phyloP scores from a whole-genome alignment of 106 monocot genomes.

The Vanilla planifolia region DNA sequence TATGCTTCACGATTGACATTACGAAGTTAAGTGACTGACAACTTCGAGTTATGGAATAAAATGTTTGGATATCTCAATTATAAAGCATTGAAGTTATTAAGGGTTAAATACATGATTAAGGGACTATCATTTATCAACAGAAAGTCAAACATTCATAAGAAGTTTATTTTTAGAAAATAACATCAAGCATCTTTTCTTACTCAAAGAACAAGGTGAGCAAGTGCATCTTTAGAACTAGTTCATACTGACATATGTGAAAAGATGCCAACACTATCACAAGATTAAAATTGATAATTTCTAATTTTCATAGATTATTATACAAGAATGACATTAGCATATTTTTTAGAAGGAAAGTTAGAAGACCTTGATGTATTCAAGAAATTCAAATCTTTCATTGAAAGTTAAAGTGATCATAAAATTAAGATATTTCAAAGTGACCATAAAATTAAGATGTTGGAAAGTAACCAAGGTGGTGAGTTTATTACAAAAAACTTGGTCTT shows the following conservation, averaged over 20 bases:
- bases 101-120: too few species aligned
- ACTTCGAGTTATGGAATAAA: not conserved
- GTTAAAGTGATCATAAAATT: not conserved
- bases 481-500: not conserved
- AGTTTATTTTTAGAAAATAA: not conserved
- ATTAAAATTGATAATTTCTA: too few species aligned
- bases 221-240: not conserved
- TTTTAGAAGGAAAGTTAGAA: not conserved
- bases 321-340: not conserved
- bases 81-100: too few species aligned
- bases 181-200: not conserved
- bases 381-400: not conserved
- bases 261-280: not conserved
- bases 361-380: not conserved
- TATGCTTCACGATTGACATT: too few species aligned
- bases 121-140: too few species aligned
- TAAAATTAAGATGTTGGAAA: not conserved
- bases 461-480: not conserved
- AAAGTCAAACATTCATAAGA: too few species aligned
- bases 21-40: too few species aligned
- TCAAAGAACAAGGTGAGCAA: not conserved
- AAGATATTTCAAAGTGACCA: not conserved
- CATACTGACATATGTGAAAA: not conserved
- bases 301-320: not conserved
- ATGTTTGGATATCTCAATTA: not conserved